Percentiles rank a stretch among this genome's conserved stretches.
These are phyloP conservation scores for Vitis riparia DNA, from an alignment of 164 flowering plant genomes.

Conservation along the genomic window DNA sequence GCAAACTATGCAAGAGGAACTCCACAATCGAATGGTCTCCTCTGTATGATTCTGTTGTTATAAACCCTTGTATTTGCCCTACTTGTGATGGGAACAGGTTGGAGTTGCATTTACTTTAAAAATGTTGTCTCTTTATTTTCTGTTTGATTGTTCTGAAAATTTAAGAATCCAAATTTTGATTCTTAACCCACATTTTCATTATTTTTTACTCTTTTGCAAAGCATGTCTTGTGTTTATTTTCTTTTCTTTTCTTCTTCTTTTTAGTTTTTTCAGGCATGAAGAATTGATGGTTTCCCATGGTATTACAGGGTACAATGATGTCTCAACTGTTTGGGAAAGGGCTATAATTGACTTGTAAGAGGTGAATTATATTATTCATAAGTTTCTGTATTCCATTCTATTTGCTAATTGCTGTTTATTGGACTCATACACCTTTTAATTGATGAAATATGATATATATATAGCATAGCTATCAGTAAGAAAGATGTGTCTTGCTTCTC, in stretches of 20 bases:
- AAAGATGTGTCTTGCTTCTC: too few species aligned
- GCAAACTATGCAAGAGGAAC: constrained; percentile 72
- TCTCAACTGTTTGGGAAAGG: constrained; percentile 69
- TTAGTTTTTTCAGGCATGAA: background rate
- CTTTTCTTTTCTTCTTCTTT: background rate
- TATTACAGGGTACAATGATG: constrained; percentile 23
- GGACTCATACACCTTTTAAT: too few species aligned
- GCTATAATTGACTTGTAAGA: constrained; percentile 34
- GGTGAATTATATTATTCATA: background rate
- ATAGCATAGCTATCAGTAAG: too few species aligned
- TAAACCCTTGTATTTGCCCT: constrained; percentile 81
- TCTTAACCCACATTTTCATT: background rate
- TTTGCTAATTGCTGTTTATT: background rate
- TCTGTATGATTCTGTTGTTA: constrained; percentile 55
- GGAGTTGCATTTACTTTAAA: background rate
- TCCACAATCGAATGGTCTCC: constrained; percentile 82
- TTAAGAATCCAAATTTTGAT: background rate
- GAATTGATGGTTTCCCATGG: constrained; percentile 4
- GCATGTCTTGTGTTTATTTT: too few species aligned
- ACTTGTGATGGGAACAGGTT: constrained; percentile 82
- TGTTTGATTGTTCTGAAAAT: background rate
- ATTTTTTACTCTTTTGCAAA: background rate
- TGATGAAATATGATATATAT: too few species aligned
- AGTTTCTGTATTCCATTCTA: background rate
- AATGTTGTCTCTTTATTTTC: background rate